Conservation (phyloP, 208 protist genomes). For the Wallacemonas sp. region DNA sequence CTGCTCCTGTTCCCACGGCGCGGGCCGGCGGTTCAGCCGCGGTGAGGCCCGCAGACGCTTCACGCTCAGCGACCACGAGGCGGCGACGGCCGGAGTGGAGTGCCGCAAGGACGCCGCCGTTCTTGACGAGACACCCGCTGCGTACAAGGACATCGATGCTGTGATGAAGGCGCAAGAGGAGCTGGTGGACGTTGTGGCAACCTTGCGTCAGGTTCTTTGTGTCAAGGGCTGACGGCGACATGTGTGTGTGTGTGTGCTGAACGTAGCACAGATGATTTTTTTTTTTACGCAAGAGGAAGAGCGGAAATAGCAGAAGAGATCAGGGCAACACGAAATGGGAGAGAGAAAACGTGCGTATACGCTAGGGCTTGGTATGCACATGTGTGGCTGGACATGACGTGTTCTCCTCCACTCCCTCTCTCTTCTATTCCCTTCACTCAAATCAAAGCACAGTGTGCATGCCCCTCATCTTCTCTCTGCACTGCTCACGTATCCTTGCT, state of each 20-base stretch:
- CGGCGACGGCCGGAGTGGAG: slow-evolving; percentile 63
- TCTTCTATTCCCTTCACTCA: too few relatives aligned
- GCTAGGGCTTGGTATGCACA: too few relatives aligned
- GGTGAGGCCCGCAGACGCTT: slow-evolving; percentile 79
- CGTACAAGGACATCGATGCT: slow-evolving; percentile 89
- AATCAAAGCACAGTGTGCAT: too few relatives aligned
- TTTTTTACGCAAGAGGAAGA: too few relatives aligned
- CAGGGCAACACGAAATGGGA: too few relatives aligned
- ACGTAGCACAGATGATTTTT: too few relatives aligned
- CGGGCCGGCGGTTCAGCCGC: slow-evolving; percentile 72
- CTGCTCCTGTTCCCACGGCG: slow-evolving; percentile 83
- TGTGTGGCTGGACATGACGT: too few relatives aligned
- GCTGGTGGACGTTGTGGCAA: slow-evolving; percentile 74
- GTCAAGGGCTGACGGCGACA: slow-evolving; percentile 82
- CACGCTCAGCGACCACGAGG: slow-evolving; percentile 69
- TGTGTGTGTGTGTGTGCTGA: too few relatives aligned
- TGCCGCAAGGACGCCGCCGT: slow-evolving; percentile 81
- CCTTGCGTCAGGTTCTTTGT: slow-evolving; percentile 77
- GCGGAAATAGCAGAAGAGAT: too few relatives aligned
- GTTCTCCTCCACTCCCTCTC: too few relatives aligned
- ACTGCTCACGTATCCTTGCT: slow-evolving; percentile 3
- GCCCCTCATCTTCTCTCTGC: too few relatives aligned
- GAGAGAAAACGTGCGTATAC: too few relatives aligned
- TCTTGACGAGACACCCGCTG: slow-evolving; percentile 81
- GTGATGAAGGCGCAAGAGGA: slow-evolving; percentile 83